These are phyloP conservation scores for Tetrahymena borealis DNA, from an alignment of 73 alveolate genomes.

Conservation along the genomic window DNA sequence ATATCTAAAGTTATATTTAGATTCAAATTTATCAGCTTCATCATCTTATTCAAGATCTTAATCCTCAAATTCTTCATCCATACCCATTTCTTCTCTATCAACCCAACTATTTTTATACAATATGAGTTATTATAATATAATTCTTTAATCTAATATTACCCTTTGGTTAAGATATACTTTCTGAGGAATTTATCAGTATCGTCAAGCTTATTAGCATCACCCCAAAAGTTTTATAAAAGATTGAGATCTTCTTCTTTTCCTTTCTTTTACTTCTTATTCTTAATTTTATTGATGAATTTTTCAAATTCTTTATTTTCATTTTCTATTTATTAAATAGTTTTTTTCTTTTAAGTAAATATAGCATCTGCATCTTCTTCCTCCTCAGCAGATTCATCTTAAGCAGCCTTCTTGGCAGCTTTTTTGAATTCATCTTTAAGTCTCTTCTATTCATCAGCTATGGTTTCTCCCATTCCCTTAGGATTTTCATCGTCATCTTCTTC, in stretches of 20 bases:
- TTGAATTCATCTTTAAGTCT: constrained; percentile 19
- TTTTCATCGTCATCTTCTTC: constrained; percentile 29
- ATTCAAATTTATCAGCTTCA: constrained; percentile 28
- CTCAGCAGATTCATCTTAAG: neutral
- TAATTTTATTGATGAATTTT: constrained; percentile 6
- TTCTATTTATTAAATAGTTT: constrained; percentile 8
- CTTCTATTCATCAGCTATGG: constrained; percentile 27
- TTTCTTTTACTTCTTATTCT: constrained; percentile 1
- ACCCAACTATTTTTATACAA: constrained; percentile 1
- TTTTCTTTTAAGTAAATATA: constrained; percentile 7
- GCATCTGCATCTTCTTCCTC: neutral
- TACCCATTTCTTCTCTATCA: constrained; percentile 27
- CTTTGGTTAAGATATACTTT: constrained; percentile 39
- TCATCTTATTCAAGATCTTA: constrained; percentile 27
- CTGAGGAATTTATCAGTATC: constrained; percentile 44
- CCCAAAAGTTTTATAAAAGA: constrained; percentile 28
- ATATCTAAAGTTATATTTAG: constrained; percentile 32
- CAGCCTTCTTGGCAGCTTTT: constrained; percentile 23
- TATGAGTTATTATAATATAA: neutral
- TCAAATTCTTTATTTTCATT: constrained; percentile 34
- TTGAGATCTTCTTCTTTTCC: neutral
- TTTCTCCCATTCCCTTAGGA: constrained; percentile 4
- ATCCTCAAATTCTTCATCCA: constrained; percentile 15
- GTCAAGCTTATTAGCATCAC: constrained; percentile 13
- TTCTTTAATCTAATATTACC: neutral